A percentile compares a stretch with the other conserved stretches of the same genome.
These are phyloP conservation scores for Aspergillus sp. DNA, from an alignment of 2,329 filamentous ascomycete species.

Conservation along the genomic window DNA sequence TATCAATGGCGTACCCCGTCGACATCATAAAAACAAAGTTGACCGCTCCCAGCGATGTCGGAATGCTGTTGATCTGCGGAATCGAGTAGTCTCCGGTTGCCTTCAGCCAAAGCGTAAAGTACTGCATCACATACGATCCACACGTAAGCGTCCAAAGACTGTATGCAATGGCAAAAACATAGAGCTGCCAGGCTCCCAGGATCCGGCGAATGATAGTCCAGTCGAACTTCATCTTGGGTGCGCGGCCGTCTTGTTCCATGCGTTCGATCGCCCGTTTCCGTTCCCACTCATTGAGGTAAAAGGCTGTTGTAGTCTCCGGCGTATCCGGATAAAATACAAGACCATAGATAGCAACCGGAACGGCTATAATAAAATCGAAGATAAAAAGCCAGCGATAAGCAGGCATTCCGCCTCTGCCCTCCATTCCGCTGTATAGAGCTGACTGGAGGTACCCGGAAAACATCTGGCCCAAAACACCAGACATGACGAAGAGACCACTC, in stretches of 20 bases:
- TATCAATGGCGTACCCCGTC: neutral
- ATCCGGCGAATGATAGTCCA: neutral
- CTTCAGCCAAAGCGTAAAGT: slow-evolving; percentile 1
- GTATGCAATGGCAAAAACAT: neutral
- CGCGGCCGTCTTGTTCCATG: neutral
- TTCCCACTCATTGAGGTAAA: neutral
- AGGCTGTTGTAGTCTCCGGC: neutral
- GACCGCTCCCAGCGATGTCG: neutral
- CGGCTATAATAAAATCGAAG: slow-evolving; percentile 1
- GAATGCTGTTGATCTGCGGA: slow-evolving; percentile 5
- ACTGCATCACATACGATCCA: neutral
- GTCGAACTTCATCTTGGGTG: neutral
- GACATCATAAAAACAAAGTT: slow-evolving; percentile 3
- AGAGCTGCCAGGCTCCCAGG: neutral
- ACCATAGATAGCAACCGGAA: neutral
- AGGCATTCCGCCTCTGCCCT: neutral
- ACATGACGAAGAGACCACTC: slow-evolving; percentile 22
- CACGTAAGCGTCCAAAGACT: slow-evolving; percentile 4
- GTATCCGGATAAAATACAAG: slow-evolving; percentile 5
- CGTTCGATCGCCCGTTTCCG: neutral
- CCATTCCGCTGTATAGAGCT: slow-evolving; percentile 3
- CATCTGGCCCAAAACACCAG: slow-evolving; percentile 12
- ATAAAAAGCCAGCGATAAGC: slow-evolving; percentile 12
- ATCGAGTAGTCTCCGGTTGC: neutral
- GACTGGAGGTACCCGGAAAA: slow-evolving; percentile 9